Percentiles rank a stretch among this genome's conserved stretches.
Evolutionary conservation across 306 rosid genomes (phyloP).

Genomic region (Dryas alaskensis): DNA sequence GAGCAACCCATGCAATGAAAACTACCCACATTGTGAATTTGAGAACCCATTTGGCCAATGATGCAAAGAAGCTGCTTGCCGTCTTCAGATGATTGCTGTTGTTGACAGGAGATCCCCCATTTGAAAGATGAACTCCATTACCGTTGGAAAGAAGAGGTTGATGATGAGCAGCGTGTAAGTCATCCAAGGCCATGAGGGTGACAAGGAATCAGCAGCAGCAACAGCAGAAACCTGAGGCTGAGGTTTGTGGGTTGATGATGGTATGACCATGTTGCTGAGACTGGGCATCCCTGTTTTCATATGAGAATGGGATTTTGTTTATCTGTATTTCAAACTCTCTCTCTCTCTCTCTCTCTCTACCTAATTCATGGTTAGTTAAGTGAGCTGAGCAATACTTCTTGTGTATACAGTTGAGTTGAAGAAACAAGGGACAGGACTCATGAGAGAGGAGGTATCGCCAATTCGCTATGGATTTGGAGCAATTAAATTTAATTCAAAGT

Average conservation of each 20-base stretch:
- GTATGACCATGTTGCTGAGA: background rate
- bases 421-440: too few relatives aligned
- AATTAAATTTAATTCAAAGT: too few relatives aligned
- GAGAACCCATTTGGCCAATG: conserved; percentile 41
- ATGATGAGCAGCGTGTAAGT: background rate
- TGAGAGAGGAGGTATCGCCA: too few relatives aligned
- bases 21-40: conserved; percentile 39
- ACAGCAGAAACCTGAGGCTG: background rate
- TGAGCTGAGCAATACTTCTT: too few relatives aligned
- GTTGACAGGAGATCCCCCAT: conserved; percentile 4
- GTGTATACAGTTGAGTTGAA: too few relatives aligned
- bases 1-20: conserved; percentile 46
- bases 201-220: background rate
- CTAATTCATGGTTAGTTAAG: background rate
- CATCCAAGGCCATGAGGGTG: background rate
- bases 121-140: background rate
- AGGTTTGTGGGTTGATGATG: background rate
- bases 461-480: too few relatives aligned
- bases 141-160: background rate
- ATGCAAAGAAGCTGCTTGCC: conserved; percentile 4
- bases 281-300: too few relatives aligned
- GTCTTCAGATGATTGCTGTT: background rate
- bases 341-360: too few relatives aligned
- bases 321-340: conserved; percentile 5
- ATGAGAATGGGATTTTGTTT: background rate